Evolutionary conservation across 2,329 filamentous ascomycete species (phyloP), one percentile per base, ranked within the genome.

Genomic region (Fusarium sororula): DNA sequence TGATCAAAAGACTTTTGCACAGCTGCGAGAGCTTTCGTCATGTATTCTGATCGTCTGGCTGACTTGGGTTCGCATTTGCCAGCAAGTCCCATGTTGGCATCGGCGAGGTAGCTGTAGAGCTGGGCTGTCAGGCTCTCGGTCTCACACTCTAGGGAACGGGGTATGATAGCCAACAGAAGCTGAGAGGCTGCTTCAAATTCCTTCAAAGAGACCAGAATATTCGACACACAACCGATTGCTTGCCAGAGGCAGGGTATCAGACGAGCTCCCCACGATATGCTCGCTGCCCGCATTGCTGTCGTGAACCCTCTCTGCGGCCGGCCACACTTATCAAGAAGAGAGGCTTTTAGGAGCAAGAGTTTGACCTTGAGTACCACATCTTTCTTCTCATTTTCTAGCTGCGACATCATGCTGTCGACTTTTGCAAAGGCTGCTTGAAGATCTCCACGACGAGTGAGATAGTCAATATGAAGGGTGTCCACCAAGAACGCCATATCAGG

Each of bases 31-130:
- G 90, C 91, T 61, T 86, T 85, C 13, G 86, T 87, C 77, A 93
- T 81, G 74, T 88, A 86, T 77, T 91, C 89, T 42, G 85, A 86
- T 60, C 87, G 83, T 74, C 85, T 85, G 13, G 82, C 81, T 10
- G 85, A 85, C 78, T 81, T 82, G 11, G 81, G 75, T 18, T 81
- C 78, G 74, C 80, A 82, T 75, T 84, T 79, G 41, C 94, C 92
- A 0, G 94, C 94, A 70, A 93, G 83, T 0, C 95, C 95, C 85
- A 97, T 93, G 75, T 92, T 90, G 0, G 93, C 92, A 79, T 98
- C 94, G 1, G 90, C 93, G 7, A 97, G 87, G 28, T 90, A 82
- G 3, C 89, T 88, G 80, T 95, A 96, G 24, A 94, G 86, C 28
- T 85, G 87, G 1, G 91, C 94, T 0, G 88, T 87, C 20, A 94